Base-by-base conservation (phyloP, 768 basidiomycete species). In the Mycena polygramma region DNA sequence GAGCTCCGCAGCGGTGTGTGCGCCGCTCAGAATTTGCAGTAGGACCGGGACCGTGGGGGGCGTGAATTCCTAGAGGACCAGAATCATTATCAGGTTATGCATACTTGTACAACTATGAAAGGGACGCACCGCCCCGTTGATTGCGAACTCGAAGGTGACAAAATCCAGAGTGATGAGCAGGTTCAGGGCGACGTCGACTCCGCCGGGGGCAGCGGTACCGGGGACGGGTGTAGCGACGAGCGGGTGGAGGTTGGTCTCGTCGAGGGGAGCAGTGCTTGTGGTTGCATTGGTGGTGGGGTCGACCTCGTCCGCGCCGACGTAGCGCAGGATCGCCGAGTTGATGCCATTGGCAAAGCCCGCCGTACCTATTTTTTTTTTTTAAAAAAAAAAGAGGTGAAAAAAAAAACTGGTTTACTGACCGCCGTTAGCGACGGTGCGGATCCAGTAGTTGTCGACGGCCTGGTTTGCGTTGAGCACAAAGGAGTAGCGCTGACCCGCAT, bases 281-380 rank as follows among this genome's bases (percentile, higher is more conserved):
- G 72, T 51, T 70, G 74, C 8, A 65, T 74, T 60, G 46, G 82
- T 83, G 2, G 79, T 80, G 7, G 89, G 89, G 41, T 90, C 88
- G 13, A 71, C 68, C n/a, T 58, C 63, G 0, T 79, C 70, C 13
- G 89, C 89, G n/a, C 84, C 85, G 1, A 39, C 74, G 66, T 90
- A 90, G 60, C 86, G 82, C 45, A 90, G 75, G 63, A 90, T 88
- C 4, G 87, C 89, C 48, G 81, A 81, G 75, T 86, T 88, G 67
- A 84, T 79, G 11, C 83, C 83, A 24, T 77, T 79, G 0, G 66
- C 73, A 61, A 84, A 85, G 11, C 74, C 81, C 19, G 77, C n/a
- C n/a, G n/a, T n/a, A n/a, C n/a, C n/a, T n/a, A n/a, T n/a, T n/a
- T n/a, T n/a, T n/a, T n/a, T n/a, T n/a, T n/a, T n/a, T n/a, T n/a